Percentiles rank a stretch among this genome's conserved stretches.
Evolutionary conservation across 208 protist species (phyloP).

Genomic region (Balamuthia mandrillaris): DNA sequence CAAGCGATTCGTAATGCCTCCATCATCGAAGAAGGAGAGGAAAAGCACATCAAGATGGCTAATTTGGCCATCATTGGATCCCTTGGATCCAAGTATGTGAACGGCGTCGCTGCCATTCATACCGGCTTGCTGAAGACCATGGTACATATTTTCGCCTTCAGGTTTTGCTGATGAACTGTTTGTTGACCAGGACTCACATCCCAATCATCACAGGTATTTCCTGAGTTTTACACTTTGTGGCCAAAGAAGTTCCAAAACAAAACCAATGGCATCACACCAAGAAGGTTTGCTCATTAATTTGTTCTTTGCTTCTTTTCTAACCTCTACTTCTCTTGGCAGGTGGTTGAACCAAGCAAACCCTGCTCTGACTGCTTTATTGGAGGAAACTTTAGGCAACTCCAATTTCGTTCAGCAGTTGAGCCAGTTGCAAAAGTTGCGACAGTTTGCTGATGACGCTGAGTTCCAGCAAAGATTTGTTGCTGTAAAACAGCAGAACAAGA

Average conservation of each 20-base stretch:
- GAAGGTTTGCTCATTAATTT: background rate
- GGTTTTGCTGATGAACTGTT: background rate
- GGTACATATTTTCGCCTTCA: conserved; percentile 10
- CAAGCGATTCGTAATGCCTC: conserved; percentile 45
- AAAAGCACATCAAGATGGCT: conserved; percentile 69
- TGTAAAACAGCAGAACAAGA: conserved; percentile 67
- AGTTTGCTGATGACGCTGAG: conserved; percentile 54
- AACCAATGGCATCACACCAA: conserved; percentile 85
- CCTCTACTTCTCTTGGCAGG: conserved; percentile 54
- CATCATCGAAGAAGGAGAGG: conserved; percentile 74
- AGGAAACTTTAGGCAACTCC: conserved; percentile 53
- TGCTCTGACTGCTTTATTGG: conserved; percentile 65
- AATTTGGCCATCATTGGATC: conserved; percentile 78
- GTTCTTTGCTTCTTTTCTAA: background rate
- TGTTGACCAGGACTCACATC: background rate
- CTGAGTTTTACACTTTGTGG: conserved; percentile 73
- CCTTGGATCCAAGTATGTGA: conserved; percentile 75
- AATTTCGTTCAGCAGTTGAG: conserved; percentile 65
- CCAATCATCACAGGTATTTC: background rate
- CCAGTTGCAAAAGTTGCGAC: conserved; percentile 57
- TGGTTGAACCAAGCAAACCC: conserved; percentile 80
- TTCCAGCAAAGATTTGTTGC: conserved; percentile 55
- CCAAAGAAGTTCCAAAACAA: conserved; percentile 80
- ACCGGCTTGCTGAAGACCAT: conserved; percentile 73
- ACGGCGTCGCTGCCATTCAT: conserved; percentile 83